A percentile compares a stretch with the other conserved stretches of the same genome.
Conservation (phyloP, 1,284 basidiomycete genomes). For the Abortiporus biennis region DNA sequence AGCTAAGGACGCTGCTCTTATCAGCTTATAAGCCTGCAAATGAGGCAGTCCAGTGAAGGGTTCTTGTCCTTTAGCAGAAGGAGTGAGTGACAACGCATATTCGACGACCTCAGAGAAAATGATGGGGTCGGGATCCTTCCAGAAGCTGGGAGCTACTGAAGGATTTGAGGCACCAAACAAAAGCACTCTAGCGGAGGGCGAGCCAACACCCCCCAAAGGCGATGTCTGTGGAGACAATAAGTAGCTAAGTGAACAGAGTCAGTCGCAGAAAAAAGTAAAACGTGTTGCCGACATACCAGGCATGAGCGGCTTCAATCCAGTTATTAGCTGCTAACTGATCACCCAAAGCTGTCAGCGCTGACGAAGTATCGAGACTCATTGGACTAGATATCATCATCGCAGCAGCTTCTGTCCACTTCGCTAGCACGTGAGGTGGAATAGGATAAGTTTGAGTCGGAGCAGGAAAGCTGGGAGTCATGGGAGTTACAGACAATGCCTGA, state of each 20-base stretch:
- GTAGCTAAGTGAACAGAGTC: conserved; percentile 49
- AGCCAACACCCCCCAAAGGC: conserved; percentile 62
- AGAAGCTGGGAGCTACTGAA: conserved; percentile 42
- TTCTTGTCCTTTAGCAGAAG: conserved; percentile 81
- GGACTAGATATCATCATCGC: conserved; percentile 82
- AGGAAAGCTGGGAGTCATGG: conserved; percentile 61
- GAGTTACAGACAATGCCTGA: conserved; percentile 39
- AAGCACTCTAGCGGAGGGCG: conserved; percentile 54
- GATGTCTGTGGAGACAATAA: conserved; percentile 84
- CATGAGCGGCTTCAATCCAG: conserved; percentile 84
- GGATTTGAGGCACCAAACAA: conserved; percentile 65
- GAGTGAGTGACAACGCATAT: conserved; percentile 79
- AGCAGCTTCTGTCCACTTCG: conserved; percentile 82
- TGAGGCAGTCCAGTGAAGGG: conserved; percentile 78
- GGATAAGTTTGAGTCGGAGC: conserved; percentile 30
- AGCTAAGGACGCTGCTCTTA: conserved; percentile 74
- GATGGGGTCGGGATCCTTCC: conserved; percentile 72
- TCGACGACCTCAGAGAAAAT: conserved; percentile 92
- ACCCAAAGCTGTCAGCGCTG: conserved; percentile 84
- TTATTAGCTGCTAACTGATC: conserved; percentile 73
- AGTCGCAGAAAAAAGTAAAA: conserved; percentile 5
- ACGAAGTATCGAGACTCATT: conserved; percentile 54
- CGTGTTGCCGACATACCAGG: conserved; percentile 54
- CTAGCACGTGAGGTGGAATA: conserved; percentile 53
- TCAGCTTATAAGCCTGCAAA: conserved; percentile 84